Conservation (phyloP, 306 rosid genomes). For the Coriaria nepalensis region DNA sequence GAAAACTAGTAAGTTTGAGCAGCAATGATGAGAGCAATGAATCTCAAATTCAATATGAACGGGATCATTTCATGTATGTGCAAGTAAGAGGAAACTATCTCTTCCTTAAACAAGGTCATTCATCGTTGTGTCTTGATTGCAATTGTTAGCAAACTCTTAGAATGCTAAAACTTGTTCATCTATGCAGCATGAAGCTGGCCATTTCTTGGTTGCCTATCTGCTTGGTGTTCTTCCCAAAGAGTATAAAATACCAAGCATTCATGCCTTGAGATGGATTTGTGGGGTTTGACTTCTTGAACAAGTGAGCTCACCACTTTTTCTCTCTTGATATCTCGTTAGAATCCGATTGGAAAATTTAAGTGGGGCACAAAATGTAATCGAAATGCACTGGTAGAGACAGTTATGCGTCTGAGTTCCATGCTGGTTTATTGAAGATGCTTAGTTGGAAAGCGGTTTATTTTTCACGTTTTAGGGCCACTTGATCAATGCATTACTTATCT, state of each 20-base stretch:
- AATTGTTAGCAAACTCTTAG: not conserved
- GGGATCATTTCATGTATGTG: slow-evolving; percentile 13
- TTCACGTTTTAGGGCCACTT: no score
- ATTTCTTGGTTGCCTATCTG: slow-evolving; percentile 80
- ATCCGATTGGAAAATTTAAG: no score
- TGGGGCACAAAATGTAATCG: no score
- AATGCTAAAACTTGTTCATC: no score
- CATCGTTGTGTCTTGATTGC: not conserved
- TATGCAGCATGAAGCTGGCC: slow-evolving; percentile 97
- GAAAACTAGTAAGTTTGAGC: slow-evolving; percentile 7
- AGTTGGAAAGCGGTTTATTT: no score
- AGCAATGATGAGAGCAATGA: slow-evolving; percentile 1
- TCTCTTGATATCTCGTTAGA: slow-evolving; percentile 1
- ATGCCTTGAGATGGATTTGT: slow-evolving; percentile 53
- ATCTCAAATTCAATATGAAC: slow-evolving; percentile 2
- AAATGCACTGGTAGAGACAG: no score
- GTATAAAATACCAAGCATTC: slow-evolving; percentile 63
- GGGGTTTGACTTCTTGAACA: slow-evolving; percentile 75
- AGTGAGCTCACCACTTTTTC: slow-evolving; percentile 22
- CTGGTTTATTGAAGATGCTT: no score
- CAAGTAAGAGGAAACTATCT: slow-evolving; percentile 14
- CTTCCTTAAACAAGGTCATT: slow-evolving; percentile 19
- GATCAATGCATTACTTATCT: no score
- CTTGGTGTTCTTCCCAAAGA: slow-evolving; percentile 80
- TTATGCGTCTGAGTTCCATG: no score